Base-by-base conservation (phyloP, 495 filamentous ascomycete genomes). In the Monascus purpureus region DNA sequence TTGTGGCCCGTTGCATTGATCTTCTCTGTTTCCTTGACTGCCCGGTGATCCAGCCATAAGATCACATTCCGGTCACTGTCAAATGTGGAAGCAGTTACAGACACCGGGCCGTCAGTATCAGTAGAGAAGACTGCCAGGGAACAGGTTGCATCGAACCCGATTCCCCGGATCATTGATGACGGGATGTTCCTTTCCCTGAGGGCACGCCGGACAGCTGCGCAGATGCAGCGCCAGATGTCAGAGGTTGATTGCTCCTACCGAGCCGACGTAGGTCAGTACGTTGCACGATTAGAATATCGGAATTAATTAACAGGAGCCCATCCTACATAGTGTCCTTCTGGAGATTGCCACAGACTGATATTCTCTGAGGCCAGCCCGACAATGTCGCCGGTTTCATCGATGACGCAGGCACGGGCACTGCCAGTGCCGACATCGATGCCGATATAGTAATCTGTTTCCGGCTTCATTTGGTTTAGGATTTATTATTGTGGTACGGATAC, bases 141-240 rank as follows among this genome's bases (percentile, higher is more conserved):
- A 65, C 90, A 97, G 8, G 90, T 97, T 7, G 90, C 90, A 52
- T 97, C 90, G 52, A 97, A 95, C 12, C 87, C 90, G 42, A 97
- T 80, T 25, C 90, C 90, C 25, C 76, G 75, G 39, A 97, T 75
- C 11, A 68, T 70, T 32, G 51, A 52, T 4, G 77, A 68, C 40
- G 81, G 72, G 47, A 93, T 74, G 45, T 74, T 77, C 33, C 88
- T 77, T 48, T 88, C 72, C 45, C 66, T 68, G 43, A 95, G 63
- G 18, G 82, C 82, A 22, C 73, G 68, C 37, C 80, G 75, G 18
- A 92, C 82, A 23, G 82, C 86, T 31, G 63, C 55, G 50, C 84
- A 90, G 49, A 97, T 90, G 49, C 81, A 80, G 29, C 71, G 67
- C 90, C 90, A 97, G 43, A 96, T 96, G 55, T 97, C 85, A 30